A percentile compares a stretch with the other conserved stretches of the same genome.
phyloP scores from a whole-genome alignment of 495 filamentous ascomycete genomes.

The Melanomma pulvis-pyrius region DNA sequence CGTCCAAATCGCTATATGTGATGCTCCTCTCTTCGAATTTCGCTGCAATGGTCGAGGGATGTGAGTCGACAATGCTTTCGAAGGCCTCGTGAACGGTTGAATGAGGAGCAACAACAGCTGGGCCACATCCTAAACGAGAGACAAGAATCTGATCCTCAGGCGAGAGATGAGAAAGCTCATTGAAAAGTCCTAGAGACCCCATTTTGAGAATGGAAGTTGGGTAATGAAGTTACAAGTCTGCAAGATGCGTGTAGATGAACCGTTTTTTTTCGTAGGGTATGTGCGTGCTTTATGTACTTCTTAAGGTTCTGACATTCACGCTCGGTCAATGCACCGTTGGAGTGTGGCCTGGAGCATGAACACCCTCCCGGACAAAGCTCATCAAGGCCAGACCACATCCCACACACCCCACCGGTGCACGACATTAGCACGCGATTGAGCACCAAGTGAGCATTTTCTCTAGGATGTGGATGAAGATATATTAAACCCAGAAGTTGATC shows the following conservation, averaged over 20 bases:
- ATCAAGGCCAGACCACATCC: neutral
- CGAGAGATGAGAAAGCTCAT: slow-evolving; percentile 8
- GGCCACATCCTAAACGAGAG: slow-evolving; percentile 20
- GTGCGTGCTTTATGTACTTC: slow-evolving; percentile 8
- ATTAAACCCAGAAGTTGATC: neutral
- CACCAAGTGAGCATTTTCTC: neutral
- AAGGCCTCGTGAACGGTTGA: slow-evolving; percentile 18
- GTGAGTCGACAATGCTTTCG: slow-evolving; percentile 22
- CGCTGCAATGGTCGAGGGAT: slow-evolving; percentile 17
- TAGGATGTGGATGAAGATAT: slow-evolving; percentile 8
- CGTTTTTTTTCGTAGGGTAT: neutral
- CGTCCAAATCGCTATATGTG: slow-evolving; percentile 22
- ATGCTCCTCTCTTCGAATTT: neutral
- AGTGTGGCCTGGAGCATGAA: neutral
- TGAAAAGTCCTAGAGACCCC: slow-evolving; percentile 15
- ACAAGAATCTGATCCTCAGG: slow-evolving; percentile 15
- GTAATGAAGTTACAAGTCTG: neutral
- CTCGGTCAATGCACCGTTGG: slow-evolving; percentile 1
- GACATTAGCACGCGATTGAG: neutral
- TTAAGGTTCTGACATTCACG: neutral
- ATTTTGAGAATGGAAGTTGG: neutral
- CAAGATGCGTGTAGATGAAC: neutral
- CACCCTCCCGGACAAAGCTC: neutral
- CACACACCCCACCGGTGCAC: neutral
- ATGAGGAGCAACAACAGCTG: neutral